Base-by-base conservation (phyloP, 345 rosid species). In the Linum tenue region DNA sequence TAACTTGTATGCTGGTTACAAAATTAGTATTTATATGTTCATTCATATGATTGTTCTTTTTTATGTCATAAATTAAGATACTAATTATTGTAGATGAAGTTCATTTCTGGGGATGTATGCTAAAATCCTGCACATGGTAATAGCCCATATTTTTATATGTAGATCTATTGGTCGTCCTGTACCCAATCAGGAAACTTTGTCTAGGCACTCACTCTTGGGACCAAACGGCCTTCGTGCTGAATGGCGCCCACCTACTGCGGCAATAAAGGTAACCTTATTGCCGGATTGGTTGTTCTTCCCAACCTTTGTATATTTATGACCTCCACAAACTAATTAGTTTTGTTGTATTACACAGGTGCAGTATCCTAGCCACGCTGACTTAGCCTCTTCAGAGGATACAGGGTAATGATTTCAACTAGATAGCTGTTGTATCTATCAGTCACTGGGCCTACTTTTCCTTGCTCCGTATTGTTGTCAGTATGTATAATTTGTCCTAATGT, bases 201-300 rank as follows among this genome's bases (percentile, higher is more conserved):
- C 96, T 50, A 90, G 97, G 71, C 97, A 94, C 82, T 86, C 96
- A 65, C 73, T 94, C 69, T 73, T 90, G 48, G 96, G 97, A 55
- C 96, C 97, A 69, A 83, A 78, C 72, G 96, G 97, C 83, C 88
- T 94, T 76, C 80, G 53, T 42, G 84, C 87, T 15, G 89, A 90
- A 65, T 85, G 96, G 96, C 81, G 56, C 74, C 97, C 86, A 64
- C 97, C 99, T 70, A 86, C 75, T 64, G 43, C 85, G 2, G 85
- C 72, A 74, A 81, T 79, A 70, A 94, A 90, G 96, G 99, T 94
- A 73, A 61, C 66, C 14, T n/a, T 3, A 9, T 22, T 72, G n/a
- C 55, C 53, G 67, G 35, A 42, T 62, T 15, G 37, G 63, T 61
- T 64, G 37, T 39, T 6, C 39, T 11, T 0, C 16, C 65, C 9